Percentiles rank a stretch among this genome's conserved stretches.
phyloP scores from a whole-genome alignment of 129 eudicot species.

The Artemisia annua region DNA sequence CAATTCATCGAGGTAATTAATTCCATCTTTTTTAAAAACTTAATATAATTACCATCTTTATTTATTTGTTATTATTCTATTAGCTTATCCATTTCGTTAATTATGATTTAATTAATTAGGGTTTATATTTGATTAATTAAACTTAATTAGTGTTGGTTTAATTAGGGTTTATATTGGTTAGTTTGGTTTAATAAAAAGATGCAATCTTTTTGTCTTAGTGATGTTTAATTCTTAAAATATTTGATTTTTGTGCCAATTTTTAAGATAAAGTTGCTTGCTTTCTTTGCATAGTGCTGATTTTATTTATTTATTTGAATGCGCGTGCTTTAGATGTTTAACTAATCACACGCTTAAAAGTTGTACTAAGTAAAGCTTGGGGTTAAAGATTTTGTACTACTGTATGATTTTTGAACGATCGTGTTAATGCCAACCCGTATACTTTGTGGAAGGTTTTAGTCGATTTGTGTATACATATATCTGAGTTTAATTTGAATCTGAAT shows the following conservation, averaged over 20 bases:
- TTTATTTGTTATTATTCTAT: not conserved
- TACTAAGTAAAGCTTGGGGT: too few relatives aligned
- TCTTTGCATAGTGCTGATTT: too few relatives aligned
- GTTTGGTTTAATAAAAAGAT: not conserved
- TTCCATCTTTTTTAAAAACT: too few relatives aligned
- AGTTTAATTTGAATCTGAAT: too few relatives aligned
- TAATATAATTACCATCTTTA: not conserved
- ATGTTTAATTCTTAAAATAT: not conserved
- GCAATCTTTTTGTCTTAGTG: not conserved
- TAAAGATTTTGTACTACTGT: too few relatives aligned
- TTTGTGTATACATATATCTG: not conserved
- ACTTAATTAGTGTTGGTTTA: not conserved
- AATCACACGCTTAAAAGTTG: too few relatives aligned
- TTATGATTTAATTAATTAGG: conserved; percentile 14
- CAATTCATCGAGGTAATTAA: conserved; percentile 39
- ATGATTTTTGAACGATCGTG: not conserved
- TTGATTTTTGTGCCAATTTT: not conserved
- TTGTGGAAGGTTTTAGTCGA: too few relatives aligned
- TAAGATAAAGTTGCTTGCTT: too few relatives aligned
- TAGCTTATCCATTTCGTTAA: not conserved
- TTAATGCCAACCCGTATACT: too few relatives aligned
- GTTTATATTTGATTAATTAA: not conserved
- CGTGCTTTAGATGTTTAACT: too few relatives aligned
- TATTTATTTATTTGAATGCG: too few relatives aligned
- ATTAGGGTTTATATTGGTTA: conserved; percentile 11